Base-by-base conservation (phyloP, 495 filamentous ascomycete genomes). In the Penicillium crystallinum region DNA sequence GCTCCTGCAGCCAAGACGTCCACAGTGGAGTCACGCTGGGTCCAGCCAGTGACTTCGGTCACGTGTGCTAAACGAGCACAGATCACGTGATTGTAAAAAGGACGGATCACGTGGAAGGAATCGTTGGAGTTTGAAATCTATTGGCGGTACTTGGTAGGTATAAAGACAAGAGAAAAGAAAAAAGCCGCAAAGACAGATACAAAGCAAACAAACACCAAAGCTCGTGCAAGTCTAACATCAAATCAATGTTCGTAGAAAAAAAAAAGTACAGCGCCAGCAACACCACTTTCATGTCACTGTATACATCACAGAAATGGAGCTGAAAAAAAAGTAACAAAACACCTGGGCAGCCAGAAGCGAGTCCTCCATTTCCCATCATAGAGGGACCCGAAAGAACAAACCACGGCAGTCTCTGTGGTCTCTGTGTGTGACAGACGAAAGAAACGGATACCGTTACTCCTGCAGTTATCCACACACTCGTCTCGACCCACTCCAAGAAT, bases 161-260 rank as follows among this genome's bases (percentile, higher is more conserved):
- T 65, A 52, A 53, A 54, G 49, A 67, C 56, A 62, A 18, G 40
- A 55, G 60, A 41, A 62, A 57, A 62, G 52, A 49, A 55, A 36
- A 33, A 52, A 41, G 54, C 49, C 38, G 39, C 29, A 48, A 59
- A 55, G 56, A 53, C 53, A 55, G 34, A 17, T 55, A 49, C 42
- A 58, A 52, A 55, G 56, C 59, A 57, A 64, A 39, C 51, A 48
- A 58, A 63, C 59, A 67, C 63, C 67, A 56, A 40, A 63, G 58
- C 61, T 64, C 56, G 61, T 66, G 64, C 64, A 60, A 64, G 44
- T 58, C 43, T 53, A 64, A 64, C 58, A 54, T 55, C 45, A 52
- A 58, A 60, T 56, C 61, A 58, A 63, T 53, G 53, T 59, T 64
- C 50, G 56, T 62, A 29, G 23, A 39, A 52, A 50, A 38, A 39